Evolutionary conservation across 1,139 yeast species (phyloP).

Genomic region (Debaryomyces nepalensis): DNA sequence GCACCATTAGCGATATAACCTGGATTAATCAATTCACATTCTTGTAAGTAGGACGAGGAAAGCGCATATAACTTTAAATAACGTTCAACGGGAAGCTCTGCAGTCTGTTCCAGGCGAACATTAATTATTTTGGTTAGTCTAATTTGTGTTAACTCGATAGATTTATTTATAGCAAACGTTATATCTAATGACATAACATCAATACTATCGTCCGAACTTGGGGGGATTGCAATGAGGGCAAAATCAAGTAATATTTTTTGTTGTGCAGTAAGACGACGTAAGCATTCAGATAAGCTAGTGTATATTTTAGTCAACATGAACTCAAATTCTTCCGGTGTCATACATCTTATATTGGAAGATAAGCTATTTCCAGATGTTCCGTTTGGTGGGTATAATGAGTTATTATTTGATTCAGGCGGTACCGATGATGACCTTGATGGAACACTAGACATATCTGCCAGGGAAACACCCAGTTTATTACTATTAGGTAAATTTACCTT

Average conservation of each 20-base stretch:
- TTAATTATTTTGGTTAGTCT: conserved; percentile 78
- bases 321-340: conserved; percentile 77
- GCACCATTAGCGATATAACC: conserved; percentile 59
- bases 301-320: conserved; percentile 67
- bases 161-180: conserved; percentile 60
- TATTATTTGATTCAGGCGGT: conserved; percentile 27
- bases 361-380: conserved; percentile 21
- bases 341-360: conserved; percentile 60
- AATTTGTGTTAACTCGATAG: conserved; percentile 74
- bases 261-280: conserved; percentile 74
- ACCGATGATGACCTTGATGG: conserved; percentile 39
- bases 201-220: conserved; percentile 37
- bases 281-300: conserved; percentile 68
- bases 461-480: conserved; percentile 17
- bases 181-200: conserved; percentile 68
- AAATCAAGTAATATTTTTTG: conserved; percentile 79
- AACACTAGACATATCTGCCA: conserved; percentile 25
- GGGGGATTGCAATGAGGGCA: conserved; percentile 59
- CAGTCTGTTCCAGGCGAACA: conserved; percentile 75
- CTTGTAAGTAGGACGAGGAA: conserved; percentile 71
- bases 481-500: conserved; percentile 61
- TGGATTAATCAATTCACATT: conserved; percentile 86
- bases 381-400: conserved; percentile 10
- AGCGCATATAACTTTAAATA: conserved; percentile 72
- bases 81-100: conserved; percentile 55